A percentile compares a stretch with the other conserved stretches of the same genome.
These are phyloP conservation scores for Lepiota brunneoincarnata DNA, from an alignment of 768 basidiomycete genomes.

Conservation along the genomic window DNA sequence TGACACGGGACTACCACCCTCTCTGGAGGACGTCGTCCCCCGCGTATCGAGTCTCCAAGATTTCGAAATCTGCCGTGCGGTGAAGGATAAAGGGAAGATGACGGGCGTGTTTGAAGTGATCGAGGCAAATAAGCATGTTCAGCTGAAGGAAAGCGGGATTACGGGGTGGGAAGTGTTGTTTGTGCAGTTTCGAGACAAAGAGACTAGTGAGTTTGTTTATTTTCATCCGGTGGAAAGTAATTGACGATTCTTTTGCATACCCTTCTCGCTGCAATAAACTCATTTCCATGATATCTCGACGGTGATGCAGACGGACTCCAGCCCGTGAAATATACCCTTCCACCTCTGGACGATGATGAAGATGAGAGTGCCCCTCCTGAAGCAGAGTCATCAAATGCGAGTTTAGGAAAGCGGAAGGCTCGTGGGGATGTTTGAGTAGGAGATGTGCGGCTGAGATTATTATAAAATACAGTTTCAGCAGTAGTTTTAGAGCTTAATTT, in stretches of 20 bases:
- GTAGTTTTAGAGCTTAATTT: background rate
- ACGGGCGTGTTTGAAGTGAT: slow-evolving; percentile 54
- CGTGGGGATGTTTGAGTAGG: slow-evolving; percentile 5
- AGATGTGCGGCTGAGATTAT: background rate
- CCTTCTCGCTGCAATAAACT: background rate
- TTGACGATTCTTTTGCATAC: slow-evolving; percentile 1
- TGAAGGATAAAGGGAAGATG: slow-evolving; percentile 50
- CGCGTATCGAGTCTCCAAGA: slow-evolving; percentile 35
- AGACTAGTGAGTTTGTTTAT: slow-evolving; percentile 47
- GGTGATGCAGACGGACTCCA: slow-evolving; percentile 47
- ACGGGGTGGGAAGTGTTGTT: slow-evolving; percentile 67
- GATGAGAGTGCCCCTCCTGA: slow-evolving; percentile 38
- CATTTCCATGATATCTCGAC: slow-evolving; percentile 14
- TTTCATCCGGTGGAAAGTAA: background rate
- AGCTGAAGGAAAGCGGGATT: slow-evolving; percentile 48
- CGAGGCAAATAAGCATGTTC: slow-evolving; percentile 29
- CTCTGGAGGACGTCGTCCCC: slow-evolving; percentile 30
- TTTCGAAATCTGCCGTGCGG: slow-evolving; percentile 62
- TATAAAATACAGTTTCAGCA: slow-evolving; percentile 4
- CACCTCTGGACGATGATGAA: slow-evolving; percentile 60
- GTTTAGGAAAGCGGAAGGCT: slow-evolving; percentile 36
- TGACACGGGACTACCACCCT: slow-evolving; percentile 9
- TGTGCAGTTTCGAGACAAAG: slow-evolving; percentile 60
- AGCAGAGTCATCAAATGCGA: slow-evolving; percentile 23
- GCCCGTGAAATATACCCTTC: slow-evolving; percentile 58